Percentiles rank a stretch among this genome's conserved stretches.
Conservation (phyloP, 176 grass and related monocot genomes). For the Juncus inflexus region DNA sequence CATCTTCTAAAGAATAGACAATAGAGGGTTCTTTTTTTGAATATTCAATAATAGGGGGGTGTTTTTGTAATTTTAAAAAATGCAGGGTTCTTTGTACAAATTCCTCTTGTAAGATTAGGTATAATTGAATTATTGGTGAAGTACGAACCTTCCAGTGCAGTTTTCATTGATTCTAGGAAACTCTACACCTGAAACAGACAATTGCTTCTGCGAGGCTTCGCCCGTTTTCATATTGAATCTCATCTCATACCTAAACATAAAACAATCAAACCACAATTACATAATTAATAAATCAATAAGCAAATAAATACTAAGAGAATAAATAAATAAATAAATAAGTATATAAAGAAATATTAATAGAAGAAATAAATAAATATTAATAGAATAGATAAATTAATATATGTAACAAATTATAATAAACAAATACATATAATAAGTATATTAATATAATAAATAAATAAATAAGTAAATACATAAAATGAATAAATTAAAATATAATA, state of each 20-base stretch:
- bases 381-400: not conserved
- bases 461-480: conserved; percentile 8
- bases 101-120: not conserved
- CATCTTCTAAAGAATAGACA: too few relatives aligned
- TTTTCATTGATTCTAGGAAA: conserved; percentile 80
- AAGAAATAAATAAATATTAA: not conserved
- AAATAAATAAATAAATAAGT: not conserved
- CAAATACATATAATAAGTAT: not conserved
- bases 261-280: not conserved
- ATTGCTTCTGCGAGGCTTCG: conserved; percentile 59
- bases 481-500: not conserved
- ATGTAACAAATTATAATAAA: conserved; percentile 5
- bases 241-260: conserved; percentile 62
- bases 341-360: not conserved
- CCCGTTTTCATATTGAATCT: conserved; percentile 78
- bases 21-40: too few relatives aligned
- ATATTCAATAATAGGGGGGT: too few relatives aligned
- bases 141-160: conserved; percentile 58
- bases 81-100: not conserved
- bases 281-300: not conserved
- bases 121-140: not conserved
- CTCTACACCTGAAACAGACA: conserved; percentile 68
- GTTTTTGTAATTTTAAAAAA: not conserved
- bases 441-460: not conserved
- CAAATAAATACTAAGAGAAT: not conserved